Evolutionary conservation across 2,329 filamentous ascomycete species (phyloP).

Genomic region (Cytospora paraplurivora): DNA sequence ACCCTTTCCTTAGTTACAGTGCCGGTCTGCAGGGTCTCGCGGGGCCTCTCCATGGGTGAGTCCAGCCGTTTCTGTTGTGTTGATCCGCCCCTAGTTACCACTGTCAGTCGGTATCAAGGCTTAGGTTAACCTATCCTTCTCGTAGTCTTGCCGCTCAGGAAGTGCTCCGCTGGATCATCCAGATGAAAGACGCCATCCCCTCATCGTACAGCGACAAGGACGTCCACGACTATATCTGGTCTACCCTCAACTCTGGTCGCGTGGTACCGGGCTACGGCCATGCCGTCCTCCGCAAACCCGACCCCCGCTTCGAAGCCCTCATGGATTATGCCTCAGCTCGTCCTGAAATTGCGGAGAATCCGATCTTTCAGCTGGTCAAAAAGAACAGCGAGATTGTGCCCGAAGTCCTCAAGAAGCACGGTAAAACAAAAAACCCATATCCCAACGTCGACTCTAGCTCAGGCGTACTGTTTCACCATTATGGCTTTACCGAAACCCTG

Average conservation of each 20-base stretch:
- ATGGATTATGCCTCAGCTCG: slow-evolving; percentile 92
- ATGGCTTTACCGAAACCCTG: slow-evolving; percentile 93
- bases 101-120: not conserved
- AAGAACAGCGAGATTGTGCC: slow-evolving; percentile 92
- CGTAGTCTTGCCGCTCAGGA: slow-evolving; percentile 87
- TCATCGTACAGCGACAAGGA: slow-evolving; percentile 76
- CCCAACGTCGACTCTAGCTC: slow-evolving; percentile 95
- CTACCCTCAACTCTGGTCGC: slow-evolving; percentile 87
- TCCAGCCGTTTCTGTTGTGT: not conserved
- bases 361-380: slow-evolving; percentile 92
- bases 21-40: slow-evolving; percentile 94
- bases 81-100: not conserved
- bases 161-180: slow-evolving; percentile 92
- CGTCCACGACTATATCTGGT: slow-evolving; percentile 88
- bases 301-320: slow-evolving; percentile 92
- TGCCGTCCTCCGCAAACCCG: slow-evolving; percentile 93
- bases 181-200: slow-evolving; percentile 91
- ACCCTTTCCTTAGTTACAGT: slow-evolving; percentile 94
- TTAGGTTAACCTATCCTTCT: slow-evolving; percentile 8
- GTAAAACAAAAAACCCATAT: slow-evolving; percentile 98
- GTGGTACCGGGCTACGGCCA: slow-evolving; percentile 96
- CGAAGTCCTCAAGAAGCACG: slow-evolving; percentile 86
- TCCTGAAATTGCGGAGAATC: slow-evolving; percentile 81
- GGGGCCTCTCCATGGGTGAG: slow-evolving; percentile 81
- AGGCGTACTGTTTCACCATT: slow-evolving; percentile 96